These are phyloP conservation scores for Poterioochromonas sp. DNA, from an alignment of 352 stramenopile species.

Conservation along the genomic window DNA sequence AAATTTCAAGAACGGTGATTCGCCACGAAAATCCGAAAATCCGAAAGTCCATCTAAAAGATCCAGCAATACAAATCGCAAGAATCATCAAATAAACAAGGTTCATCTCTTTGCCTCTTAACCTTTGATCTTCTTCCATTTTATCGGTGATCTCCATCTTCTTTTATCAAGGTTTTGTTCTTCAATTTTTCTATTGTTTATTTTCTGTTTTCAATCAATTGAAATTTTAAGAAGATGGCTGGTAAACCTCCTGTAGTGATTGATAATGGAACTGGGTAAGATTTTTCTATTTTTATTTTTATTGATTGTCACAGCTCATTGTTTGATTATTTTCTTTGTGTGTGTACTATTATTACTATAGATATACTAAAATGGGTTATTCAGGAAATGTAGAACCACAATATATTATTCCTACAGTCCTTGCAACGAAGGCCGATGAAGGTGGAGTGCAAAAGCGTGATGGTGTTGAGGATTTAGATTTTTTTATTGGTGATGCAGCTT, in stretches of 20 bases:
- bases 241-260: constrained; percentile 88
- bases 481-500: constrained; percentile 83
- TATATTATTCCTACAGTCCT: constrained; percentile 91
- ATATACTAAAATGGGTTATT: constrained; percentile 92
- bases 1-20: too few relatives aligned
- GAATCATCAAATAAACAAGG: too few relatives aligned
- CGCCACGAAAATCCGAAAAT: too few relatives aligned
- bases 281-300: not conserved
- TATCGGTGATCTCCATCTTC: too few relatives aligned
- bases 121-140: too few relatives aligned
- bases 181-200: too few relatives aligned
- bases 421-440: constrained; percentile 44
- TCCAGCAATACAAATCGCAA: too few relatives aligned
- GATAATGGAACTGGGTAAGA: constrained; percentile 86
- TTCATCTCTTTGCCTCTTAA: too few relatives aligned
- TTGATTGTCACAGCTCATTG: not conserved
- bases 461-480: constrained; percentile 88
- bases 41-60: too few relatives aligned
- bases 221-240: too few relatives aligned
- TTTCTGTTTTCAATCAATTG: too few relatives aligned
- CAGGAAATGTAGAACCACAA: constrained; percentile 79
- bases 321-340: not conserved
- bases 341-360: constrained; percentile 45
- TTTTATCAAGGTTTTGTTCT: too few relatives aligned
- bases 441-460: constrained; percentile 53